phyloP scores from a whole-genome alignment of 2,329 filamentous ascomycete genomes.

The Xenosphaeropsis pyriputrescens region DNA sequence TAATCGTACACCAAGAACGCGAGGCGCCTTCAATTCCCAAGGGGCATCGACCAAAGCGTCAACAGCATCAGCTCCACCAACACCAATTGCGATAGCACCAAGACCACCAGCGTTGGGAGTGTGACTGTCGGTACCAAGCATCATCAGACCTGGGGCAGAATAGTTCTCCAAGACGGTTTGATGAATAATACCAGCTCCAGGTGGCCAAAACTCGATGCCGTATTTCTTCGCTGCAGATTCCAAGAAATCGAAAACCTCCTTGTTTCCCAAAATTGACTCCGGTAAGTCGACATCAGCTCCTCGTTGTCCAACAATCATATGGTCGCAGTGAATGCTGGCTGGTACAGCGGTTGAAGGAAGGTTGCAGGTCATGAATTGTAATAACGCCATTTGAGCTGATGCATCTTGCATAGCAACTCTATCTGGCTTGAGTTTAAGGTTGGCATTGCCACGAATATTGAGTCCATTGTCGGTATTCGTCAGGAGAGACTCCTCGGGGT shows the following conservation, averaged over 20 bases:
- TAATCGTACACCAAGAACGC: slow-evolving; percentile 73
- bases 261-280: slow-evolving; percentile 77
- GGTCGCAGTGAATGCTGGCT: slow-evolving; percentile 96
- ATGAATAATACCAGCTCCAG: slow-evolving; percentile 89
- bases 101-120: slow-evolving; percentile 95
- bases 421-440: slow-evolving; percentile 93
- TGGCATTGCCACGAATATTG: slow-evolving; percentile 73
- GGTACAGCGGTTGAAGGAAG: slow-evolving; percentile 82
- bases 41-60: slow-evolving; percentile 92
- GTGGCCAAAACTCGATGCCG: slow-evolving; percentile 92
- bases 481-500: slow-evolving; percentile 76
- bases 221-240: slow-evolving; percentile 86
- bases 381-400: slow-evolving; percentile 91
- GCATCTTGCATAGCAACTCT: slow-evolving; percentile 99
- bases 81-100: slow-evolving; percentile 87
- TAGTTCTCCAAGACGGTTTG: slow-evolving; percentile 98
- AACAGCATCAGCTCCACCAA: slow-evolving; percentile 92
- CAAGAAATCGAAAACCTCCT: slow-evolving; percentile 94
- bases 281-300: slow-evolving; percentile 78
- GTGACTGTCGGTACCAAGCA: slow-evolving; percentile 95
- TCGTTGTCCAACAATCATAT: slow-evolving; percentile 91
- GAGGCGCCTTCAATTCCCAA: slow-evolving; percentile 94
- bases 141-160: slow-evolving; percentile 92
- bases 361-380: slow-evolving; percentile 98
- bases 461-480: slow-evolving; percentile 71